phyloP scores from a whole-genome alignment of 768 basidiomycete genomes.

The Suillus placidus region DNA sequence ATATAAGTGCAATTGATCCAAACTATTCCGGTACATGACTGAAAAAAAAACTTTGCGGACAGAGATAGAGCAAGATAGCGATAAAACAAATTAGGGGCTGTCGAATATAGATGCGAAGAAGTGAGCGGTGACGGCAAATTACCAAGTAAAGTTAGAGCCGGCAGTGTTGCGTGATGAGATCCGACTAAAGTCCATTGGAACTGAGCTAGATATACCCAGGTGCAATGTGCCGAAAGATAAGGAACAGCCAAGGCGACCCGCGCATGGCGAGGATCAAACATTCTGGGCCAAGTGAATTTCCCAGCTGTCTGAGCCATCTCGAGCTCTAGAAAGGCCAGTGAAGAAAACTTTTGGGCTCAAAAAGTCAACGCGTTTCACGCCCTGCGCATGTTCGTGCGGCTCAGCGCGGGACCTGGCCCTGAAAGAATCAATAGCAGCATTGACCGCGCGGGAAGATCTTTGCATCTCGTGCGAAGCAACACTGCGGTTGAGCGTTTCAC shows the following conservation, averaged over 20 bases:
- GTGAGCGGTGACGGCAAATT: neutral
- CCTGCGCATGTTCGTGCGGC: constrained; percentile 40
- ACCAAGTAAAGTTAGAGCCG: neutral
- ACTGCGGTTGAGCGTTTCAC: constrained; percentile 27
- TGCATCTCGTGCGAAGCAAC: constrained; percentile 28
- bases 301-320: constrained; percentile 32
- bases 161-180: neutral
- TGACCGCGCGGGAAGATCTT: constrained; percentile 18
- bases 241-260: neutral
- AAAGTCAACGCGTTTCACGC: constrained; percentile 44
- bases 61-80: constrained; percentile 3
- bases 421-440: constrained; percentile 33
- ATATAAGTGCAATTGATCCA: neutral
- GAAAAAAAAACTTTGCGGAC: neutral
- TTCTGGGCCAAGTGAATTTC: constrained; percentile 27
- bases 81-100: constrained; percentile 7
- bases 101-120: constrained; percentile 3
- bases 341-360: constrained; percentile 36
- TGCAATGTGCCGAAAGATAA: neutral
- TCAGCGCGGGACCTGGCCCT: constrained; percentile 31
- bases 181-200: neutral
- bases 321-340: constrained; percentile 31
- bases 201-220: neutral
- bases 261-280: constrained; percentile 18
- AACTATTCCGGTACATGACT: constrained; percentile 1